Base-by-base conservation (phyloP, 768 basidiomycete species). In the Rhodotorula sphaerocarpa region DNA sequence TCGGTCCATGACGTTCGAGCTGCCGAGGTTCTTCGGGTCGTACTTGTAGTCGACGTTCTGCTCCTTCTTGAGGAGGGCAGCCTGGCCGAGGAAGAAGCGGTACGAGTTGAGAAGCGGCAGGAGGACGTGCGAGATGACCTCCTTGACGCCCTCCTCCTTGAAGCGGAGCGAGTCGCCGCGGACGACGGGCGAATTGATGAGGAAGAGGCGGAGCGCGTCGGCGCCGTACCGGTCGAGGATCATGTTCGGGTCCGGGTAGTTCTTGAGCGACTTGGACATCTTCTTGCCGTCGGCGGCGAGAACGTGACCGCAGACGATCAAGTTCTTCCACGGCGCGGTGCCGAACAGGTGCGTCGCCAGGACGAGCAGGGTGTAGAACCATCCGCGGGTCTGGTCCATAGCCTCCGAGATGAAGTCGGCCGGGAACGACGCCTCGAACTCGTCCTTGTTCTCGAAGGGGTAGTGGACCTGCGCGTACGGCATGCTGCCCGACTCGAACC, bases 401-500 rank as follows among this genome's bases (percentile, higher is more conserved):
- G 92, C 93, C 76, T 99, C 95, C 10, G 88, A 93, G 33, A 97
- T 86, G 75, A 99, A 99, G 73, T 97, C 87, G 6, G 92, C 95
- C 4, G 93, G 95, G 79, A 88, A 92, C 12, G 83, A 84, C 12
- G 77, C 78, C 73, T 91, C 84, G 73, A 95, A 95, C 46, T 82
- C 77, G 34, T 88, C 86, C 75, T 87, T 86, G 76, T 97, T 96
- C 77, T 97, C 95, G 75, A 97, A 97, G 16, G 95, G 95, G 80
- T 95, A 97, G 75, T 99, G 95, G 18, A 84, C 80, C 72, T 96
- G 93, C 5, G 92, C 93, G 74, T 91, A 99, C 7, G 95, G 95
- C 95, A 99, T 99, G 74, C 93, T 96, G 78, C 95, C 95, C 7
- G 93, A 97, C 77, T 99, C 95, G 73, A 99, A 99, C 95, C 95